Conservation (phyloP, 306 rosid genomes). For the Cyclanthera cordifolia region DNA sequence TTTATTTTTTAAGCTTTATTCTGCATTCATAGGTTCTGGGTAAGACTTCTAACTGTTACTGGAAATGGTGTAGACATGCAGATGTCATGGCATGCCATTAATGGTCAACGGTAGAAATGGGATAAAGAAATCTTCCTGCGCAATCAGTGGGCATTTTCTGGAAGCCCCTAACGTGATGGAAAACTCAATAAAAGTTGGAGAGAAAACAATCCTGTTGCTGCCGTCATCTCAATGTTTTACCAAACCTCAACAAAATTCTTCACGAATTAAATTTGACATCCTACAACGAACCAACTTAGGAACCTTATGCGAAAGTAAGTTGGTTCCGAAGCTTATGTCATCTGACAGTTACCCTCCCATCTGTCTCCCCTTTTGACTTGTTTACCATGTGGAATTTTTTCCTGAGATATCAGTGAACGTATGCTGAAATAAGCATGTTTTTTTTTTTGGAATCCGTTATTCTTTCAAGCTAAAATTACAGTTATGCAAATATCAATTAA, state of each 20-base stretch:
- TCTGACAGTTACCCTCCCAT: neutral
- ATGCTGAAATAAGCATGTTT: neutral
- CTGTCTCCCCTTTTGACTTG: neutral
- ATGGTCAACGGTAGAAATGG: slow-evolving; percentile 25
- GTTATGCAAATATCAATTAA: neutral
- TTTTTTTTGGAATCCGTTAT: too few species aligned
- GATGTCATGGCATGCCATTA: slow-evolving; percentile 55
- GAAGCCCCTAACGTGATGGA: slow-evolving; percentile 33
- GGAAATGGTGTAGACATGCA: slow-evolving; percentile 49
- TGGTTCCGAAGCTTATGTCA: slow-evolving; percentile 16
- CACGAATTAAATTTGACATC: slow-evolving; percentile 38
- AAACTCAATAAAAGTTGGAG: slow-evolving; percentile 54
- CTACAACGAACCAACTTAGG: slow-evolving; percentile 51
- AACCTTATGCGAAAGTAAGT: slow-evolving; percentile 52
- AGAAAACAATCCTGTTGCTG: slow-evolving; percentile 39
- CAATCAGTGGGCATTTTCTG: slow-evolving; percentile 44
- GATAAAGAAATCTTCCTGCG: slow-evolving; percentile 29
- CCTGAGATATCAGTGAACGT: neutral
- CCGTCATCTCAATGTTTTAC: slow-evolving; percentile 38
- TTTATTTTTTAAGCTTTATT: neutral
- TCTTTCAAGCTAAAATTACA: neutral
- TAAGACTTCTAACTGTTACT: slow-evolving; percentile 19
- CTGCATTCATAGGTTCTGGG: neutral
- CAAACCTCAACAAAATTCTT: slow-evolving; percentile 33
- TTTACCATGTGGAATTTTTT: neutral